Conservation (phyloP, 1,284 basidiomycete species). For the Leccinum pallidistipes region DNA sequence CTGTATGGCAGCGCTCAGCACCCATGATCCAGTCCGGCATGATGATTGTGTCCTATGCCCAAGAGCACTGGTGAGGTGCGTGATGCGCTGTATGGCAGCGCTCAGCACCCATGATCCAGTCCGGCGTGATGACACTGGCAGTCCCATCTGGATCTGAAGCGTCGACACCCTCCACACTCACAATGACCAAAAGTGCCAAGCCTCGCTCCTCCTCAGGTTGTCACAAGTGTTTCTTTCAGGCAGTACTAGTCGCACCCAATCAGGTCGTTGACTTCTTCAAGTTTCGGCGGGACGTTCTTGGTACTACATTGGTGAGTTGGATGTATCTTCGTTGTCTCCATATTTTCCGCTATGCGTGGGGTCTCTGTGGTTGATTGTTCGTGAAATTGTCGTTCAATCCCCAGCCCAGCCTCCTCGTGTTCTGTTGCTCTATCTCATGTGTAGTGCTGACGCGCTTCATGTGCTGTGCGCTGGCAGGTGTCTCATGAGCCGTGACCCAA, state of each 20-base stretch:
- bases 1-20: too few relatives aligned
- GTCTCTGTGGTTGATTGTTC: neutral
- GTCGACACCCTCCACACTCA: too few relatives aligned
- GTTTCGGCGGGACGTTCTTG: constrained; percentile 21
- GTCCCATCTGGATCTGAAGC: neutral
- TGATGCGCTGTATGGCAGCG: too few relatives aligned
- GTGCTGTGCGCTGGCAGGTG: constrained; percentile 13
- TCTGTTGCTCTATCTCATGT: constrained; percentile 3
- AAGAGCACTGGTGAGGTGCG: too few relatives aligned
- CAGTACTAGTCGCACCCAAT: too few relatives aligned
- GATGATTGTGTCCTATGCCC: too few relatives aligned
- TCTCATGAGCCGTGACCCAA: constrained; percentile 13
- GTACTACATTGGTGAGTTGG: constrained; percentile 20
- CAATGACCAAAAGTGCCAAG: constrained; percentile 6
- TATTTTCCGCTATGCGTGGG: neutral
- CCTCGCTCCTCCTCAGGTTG: constrained; percentile 26
- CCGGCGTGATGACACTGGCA: too few relatives aligned
- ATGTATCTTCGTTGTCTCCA: constrained; percentile 4
- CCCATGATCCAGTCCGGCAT: too few relatives aligned
- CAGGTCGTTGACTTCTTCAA: constrained; percentile 31
- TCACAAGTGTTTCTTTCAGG: constrained; percentile 21
- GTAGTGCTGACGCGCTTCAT: constrained; percentile 14
- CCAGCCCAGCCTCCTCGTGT: neutral
- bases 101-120: too few relatives aligned
- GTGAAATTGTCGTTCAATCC: constrained; percentile 2